Percentiles rank a stretch among this genome's conserved stretches.
phyloP scores from a whole-genome alignment of 2,329 filamentous ascomycete genomes.

The Cadophora gregata region DNA sequence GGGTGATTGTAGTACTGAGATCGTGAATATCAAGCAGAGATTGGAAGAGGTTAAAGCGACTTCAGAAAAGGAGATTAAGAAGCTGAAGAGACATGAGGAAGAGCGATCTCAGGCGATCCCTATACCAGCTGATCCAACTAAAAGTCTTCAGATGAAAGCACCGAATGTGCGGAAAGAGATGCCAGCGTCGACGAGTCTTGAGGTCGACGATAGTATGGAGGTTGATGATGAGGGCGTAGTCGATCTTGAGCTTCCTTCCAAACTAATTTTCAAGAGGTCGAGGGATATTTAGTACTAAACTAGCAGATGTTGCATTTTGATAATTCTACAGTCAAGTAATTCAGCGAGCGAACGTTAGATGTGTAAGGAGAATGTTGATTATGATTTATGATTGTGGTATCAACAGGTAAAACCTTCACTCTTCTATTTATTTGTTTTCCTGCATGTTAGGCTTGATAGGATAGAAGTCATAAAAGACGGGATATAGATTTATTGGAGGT shows the following conservation, averaged over 20 bases:
- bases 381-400: too few relatives aligned
- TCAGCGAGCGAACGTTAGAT: conserved; percentile 24
- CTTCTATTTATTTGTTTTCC: background rate
- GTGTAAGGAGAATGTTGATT: too few relatives aligned
- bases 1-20: conserved; percentile 81
- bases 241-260: conserved; percentile 34
- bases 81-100: conserved; percentile 12
- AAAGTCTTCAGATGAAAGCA: conserved; percentile 24
- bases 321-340: conserved; percentile 22
- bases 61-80: conserved; percentile 37
- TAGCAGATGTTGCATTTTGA: conserved; percentile 13
- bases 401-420: background rate
- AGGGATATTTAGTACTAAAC: conserved; percentile 31
- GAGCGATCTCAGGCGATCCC: conserved; percentile 5
- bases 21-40: conserved; percentile 62
- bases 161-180: conserved; percentile 26
- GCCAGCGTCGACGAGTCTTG: conserved; percentile 31
- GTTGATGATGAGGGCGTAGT: conserved; percentile 40
- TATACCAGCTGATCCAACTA: conserved; percentile 6
- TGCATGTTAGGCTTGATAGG: background rate
- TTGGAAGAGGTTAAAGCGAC: conserved; percentile 59
- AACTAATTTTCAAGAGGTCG: conserved; percentile 40
- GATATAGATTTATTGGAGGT: background rate
- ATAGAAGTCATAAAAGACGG: background rate
- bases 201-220: conserved; percentile 38